phyloP scores from a whole-genome alignment of 495 filamentous ascomycete species.

The Bacidia rubella region DNA sequence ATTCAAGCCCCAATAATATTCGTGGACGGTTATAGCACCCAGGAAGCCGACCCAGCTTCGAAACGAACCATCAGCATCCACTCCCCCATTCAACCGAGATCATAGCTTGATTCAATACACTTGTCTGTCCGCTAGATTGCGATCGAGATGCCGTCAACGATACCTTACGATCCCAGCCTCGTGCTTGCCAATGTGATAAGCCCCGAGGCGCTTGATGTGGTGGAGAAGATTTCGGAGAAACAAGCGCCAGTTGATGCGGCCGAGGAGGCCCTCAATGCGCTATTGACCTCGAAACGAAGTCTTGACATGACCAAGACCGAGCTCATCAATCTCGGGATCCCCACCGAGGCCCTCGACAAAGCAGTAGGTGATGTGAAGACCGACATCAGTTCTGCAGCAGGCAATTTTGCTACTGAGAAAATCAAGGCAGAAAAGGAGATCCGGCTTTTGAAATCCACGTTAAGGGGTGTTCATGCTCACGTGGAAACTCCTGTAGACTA shows the following conservation, averaged over 20 bases:
- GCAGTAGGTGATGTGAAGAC: neutral
- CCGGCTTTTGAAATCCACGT: neutral
- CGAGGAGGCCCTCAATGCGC: neutral
- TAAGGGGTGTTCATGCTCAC: neutral
- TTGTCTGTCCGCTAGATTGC: neutral
- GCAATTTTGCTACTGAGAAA: neutral
- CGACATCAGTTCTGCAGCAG: neutral
- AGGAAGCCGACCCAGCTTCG: neutral
- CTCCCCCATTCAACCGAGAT: neutral
- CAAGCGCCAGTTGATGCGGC: neutral
- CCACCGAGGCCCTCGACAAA: neutral
- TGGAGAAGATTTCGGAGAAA: neutral
- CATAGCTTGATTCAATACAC: neutral
- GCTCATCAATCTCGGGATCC: neutral
- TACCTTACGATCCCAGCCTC: neutral
- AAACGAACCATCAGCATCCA: neutral
- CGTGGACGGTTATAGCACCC: neutral
- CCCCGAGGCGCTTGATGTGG: neutral
- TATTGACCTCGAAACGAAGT: neutral
- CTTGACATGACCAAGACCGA: constrained; percentile 1
- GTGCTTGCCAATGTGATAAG: neutral
- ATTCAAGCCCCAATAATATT: neutral
- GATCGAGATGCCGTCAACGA: neutral
- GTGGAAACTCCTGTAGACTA: neutral
- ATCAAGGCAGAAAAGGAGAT: neutral